These are phyloP conservation scores for Gossypium schwendimanii DNA, from an alignment of 441 rosid species.

Conservation along the genomic window DNA sequence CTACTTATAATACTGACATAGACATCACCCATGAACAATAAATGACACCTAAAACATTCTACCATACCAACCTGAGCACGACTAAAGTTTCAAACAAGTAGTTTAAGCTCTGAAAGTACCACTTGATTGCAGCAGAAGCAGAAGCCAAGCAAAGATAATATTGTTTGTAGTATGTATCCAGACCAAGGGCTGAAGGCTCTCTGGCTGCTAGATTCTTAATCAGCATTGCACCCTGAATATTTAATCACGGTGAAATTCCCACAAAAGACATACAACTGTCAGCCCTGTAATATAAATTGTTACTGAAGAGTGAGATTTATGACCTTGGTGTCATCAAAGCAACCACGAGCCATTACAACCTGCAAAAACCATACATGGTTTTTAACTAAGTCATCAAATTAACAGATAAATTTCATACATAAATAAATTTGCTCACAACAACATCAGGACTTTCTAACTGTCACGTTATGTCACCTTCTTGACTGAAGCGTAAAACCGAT, in stretches of 20 bases:
- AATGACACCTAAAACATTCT: neutral
- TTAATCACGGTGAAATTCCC: slow-evolving; percentile 18
- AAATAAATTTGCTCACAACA: neutral
- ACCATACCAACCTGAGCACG: neutral
- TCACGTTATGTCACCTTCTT: slow-evolving; percentile 54
- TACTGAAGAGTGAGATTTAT: slow-evolving; percentile 9
- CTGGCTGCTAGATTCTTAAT: slow-evolving; percentile 75
- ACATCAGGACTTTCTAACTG: neutral
- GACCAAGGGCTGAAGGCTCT: slow-evolving; percentile 88
- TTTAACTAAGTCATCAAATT: slow-evolving; percentile 6
- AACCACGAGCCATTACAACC: slow-evolving; percentile 85
- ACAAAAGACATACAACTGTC: slow-evolving; percentile 13
- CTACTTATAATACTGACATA: neutral
- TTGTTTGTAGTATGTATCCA: slow-evolving; percentile 92
- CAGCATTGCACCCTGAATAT: slow-evolving; percentile 70
- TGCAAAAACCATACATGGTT: slow-evolving; percentile 25
- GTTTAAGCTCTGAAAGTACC: slow-evolving; percentile 40
- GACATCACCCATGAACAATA: neutral
- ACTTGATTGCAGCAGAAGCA: slow-evolving; percentile 82
- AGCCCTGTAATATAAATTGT: slow-evolving; percentile 15
- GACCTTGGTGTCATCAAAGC: slow-evolving; percentile 98
- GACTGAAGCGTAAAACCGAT: slow-evolving; percentile 50
- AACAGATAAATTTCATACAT: slow-evolving; percentile 7
- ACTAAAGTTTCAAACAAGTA: slow-evolving; percentile 5
- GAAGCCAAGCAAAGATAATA: slow-evolving; percentile 94